Base-by-base conservation (phyloP, 2,329 filamentous ascomycete species). In the Dactylella cylindrospora region DNA sequence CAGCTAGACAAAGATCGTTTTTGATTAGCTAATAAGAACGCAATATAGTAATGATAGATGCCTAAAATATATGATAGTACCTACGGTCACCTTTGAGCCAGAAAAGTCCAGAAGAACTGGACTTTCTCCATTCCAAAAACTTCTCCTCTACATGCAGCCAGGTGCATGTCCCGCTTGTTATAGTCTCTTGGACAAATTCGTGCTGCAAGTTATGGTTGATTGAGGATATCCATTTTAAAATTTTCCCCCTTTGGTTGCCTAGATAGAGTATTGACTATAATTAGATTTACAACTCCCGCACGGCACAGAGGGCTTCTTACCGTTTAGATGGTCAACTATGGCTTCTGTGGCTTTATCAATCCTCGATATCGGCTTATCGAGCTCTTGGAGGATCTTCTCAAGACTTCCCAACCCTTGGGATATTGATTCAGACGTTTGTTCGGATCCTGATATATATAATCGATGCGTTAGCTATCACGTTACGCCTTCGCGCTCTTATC, bases 21-120 rank as follows among this genome's bases (percentile, higher is more conserved):
- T 59, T 4, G 70, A 72, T 28, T 66, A 68, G 5, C 67, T 70
- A 51, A 61, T 8, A 66, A 62, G 4, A 69, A 68, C 15, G 71
- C 68, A 69, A 32, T 65, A 9, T 65, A 68, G 5, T 68, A 31
- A 36, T 29, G 2, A 29, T 13, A 31, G 13, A 25, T 26, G 38
- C 2, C 15, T 15, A 12, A 46, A 3, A 22, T 2, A 33, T 6
- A 2, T n/a, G 19, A 5, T 28, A 6, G 13, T 23, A 65, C 66
- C 57, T 60, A 70, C 69, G 66, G 26, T 67, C 66, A 36, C 69
- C 68, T 50, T 50, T 65, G 43, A 65, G 54, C 67, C 54, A 67
- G 29, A 68, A 66, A n/a, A 69, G 46, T 36, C 41, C 60, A n/a
- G 54, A 69, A 26, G 13, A 38, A n/a, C 44, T 60, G 2, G 60